Percentiles rank a stretch among this genome's conserved stretches.
phyloP scores from a whole-genome alignment of 2,329 filamentous ascomycete genomes.

The Metarhizium brunneum region DNA sequence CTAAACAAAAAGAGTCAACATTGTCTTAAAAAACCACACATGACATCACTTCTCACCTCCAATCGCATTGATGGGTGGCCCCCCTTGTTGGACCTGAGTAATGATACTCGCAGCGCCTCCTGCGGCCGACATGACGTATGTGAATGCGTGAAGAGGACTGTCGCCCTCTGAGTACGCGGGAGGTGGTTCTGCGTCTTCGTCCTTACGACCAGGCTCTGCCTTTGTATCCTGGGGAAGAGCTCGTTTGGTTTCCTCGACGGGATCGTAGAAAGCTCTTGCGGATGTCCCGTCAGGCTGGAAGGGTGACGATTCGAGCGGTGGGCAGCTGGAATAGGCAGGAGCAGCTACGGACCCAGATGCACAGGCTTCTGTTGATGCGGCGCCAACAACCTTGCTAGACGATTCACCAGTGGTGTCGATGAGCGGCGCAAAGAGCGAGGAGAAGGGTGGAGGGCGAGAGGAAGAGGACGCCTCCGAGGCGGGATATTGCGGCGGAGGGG shows the following conservation, averaged over 20 bases:
- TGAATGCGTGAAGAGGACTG: constrained; percentile 85
- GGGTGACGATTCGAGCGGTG: constrained; percentile 30
- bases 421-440: constrained; percentile 43
- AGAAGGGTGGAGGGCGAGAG: constrained; percentile 49
- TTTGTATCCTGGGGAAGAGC: constrained; percentile 77
- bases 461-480: constrained; percentile 40
- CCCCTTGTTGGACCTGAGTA: constrained; percentile 95
- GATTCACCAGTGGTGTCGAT: constrained; percentile 25
- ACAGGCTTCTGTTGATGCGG: constrained; percentile 16
- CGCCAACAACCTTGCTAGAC: constrained; percentile 21
- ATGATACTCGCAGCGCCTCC: constrained; percentile 97
- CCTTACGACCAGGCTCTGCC: constrained; percentile 63
- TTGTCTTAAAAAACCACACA: too few relatives aligned
- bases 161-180: constrained; percentile 93
- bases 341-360: constrained; percentile 34
- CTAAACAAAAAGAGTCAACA: constrained; percentile 26
- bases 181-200: constrained; percentile 81
- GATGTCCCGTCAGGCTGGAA: constrained; percentile 26
- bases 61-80: constrained; percentile 78
- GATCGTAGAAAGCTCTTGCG: constrained; percentile 35
- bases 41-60: constrained; percentile 50
- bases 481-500: constrained; percentile 52
- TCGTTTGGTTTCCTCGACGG: constrained; percentile 69
- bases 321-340: constrained; percentile 39
- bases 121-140: constrained; percentile 95